Evolutionary conservation across 306 rosid species (phyloP).

Genomic region (Potentilla sterilis): DNA sequence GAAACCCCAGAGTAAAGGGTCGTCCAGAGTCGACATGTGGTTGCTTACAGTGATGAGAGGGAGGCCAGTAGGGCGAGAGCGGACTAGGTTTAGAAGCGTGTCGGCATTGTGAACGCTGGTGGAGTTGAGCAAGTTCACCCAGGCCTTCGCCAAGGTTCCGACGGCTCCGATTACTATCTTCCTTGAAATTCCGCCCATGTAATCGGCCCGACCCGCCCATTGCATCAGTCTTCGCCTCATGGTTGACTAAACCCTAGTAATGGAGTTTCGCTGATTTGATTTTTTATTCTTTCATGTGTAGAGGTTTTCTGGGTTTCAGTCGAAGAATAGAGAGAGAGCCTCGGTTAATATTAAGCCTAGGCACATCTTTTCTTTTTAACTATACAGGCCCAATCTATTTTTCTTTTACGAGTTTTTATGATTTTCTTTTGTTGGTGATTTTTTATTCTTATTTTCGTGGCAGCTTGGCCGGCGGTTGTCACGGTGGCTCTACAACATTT

Average conservation of each 20-base stretch:
- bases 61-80: slow-evolving; percentile 63
- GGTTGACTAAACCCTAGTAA: not conserved
- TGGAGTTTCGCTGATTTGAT: too few species aligned
- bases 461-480: too few species aligned
- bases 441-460: too few species aligned
- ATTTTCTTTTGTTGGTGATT: too few species aligned
- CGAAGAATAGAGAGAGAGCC: too few species aligned
- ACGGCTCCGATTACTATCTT: slow-evolving; percentile 51
- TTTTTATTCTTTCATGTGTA: too few species aligned
- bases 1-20: slow-evolving; percentile 87
- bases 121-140: slow-evolving; percentile 58
- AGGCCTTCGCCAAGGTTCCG: slow-evolving; percentile 63
- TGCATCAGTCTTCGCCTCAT: slow-evolving; percentile 65
- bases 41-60: slow-evolving; percentile 93
- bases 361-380: too few species aligned
- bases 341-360: too few species aligned
- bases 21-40: slow-evolving; percentile 96
- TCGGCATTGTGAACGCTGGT: slow-evolving; percentile 72
- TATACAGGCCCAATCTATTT: too few species aligned
- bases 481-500: too few species aligned
- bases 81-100: slow-evolving; percentile 63
- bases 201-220: slow-evolving; percentile 63
- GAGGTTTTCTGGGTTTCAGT: too few species aligned
- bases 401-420: too few species aligned
- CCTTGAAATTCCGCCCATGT: slow-evolving; percentile 65